Conservation (phyloP, 805 yeast genomes). For the Ogataea zsoltii region DNA sequence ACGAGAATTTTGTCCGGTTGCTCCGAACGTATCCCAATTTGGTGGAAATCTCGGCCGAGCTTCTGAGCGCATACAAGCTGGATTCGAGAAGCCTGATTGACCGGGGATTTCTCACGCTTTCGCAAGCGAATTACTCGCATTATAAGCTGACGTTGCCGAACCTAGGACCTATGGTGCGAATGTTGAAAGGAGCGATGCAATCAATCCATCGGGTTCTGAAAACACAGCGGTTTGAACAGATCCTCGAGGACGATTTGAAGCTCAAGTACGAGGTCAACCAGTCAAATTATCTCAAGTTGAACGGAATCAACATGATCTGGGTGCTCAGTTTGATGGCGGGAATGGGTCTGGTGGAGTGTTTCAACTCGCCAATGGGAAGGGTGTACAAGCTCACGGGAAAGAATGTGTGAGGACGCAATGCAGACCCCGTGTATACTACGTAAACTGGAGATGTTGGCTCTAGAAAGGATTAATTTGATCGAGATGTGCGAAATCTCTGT, state of each 20-base stretch:
- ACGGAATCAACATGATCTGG: constrained; percentile 53
- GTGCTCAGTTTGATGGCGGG: constrained; percentile 52
- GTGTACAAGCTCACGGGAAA: constrained; percentile 53
- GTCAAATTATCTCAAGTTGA: constrained; percentile 46
- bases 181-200: constrained; percentile 44
- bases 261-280: constrained; percentile 49
- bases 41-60: constrained; percentile 28
- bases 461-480: too few species aligned
- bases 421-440: background rate
- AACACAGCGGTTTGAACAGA: constrained; percentile 42
- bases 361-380: constrained; percentile 53
- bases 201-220: constrained; percentile 44
- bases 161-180: constrained; percentile 48
- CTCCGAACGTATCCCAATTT: constrained; percentile 24
- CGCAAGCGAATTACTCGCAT: constrained; percentile 34
- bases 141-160: constrained; percentile 50
- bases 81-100: constrained; percentile 37
- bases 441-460: background rate
- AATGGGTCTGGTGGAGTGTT: constrained; percentile 51
- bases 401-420: constrained; percentile 11
- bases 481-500: too few species aligned
- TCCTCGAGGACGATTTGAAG: constrained; percentile 41
- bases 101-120: constrained; percentile 45
- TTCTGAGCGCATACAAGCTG: constrained; percentile 20
- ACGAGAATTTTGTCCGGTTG: constrained; percentile 18